Evolutionary conservation across 108 stramenopile species (phyloP).

Genomic region (Cyclotella atomus): DNA sequence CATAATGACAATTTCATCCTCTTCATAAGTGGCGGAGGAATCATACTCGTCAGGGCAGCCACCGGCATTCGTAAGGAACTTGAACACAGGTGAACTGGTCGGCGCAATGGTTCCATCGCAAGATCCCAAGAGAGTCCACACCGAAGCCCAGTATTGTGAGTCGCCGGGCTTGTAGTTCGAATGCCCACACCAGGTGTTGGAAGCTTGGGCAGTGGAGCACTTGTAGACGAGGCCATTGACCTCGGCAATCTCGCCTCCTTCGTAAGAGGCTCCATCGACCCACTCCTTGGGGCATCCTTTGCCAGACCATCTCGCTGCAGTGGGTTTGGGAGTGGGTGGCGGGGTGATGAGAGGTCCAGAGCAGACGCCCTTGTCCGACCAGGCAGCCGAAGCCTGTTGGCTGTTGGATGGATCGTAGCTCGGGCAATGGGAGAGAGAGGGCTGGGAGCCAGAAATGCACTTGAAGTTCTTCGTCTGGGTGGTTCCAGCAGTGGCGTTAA

Average conservation of each 20-base stretch:
- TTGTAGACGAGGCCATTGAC: background rate
- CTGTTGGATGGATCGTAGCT: background rate
- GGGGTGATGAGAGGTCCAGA: background rate
- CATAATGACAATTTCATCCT: slow-evolving; percentile 7
- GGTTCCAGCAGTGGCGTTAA: background rate
- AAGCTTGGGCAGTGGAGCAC: background rate
- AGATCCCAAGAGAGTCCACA: background rate
- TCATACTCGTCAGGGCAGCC: slow-evolving; percentile 3
- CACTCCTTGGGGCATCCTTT: background rate
- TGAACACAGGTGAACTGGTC: background rate
- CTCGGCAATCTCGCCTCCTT: background rate
- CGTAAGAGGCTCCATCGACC: background rate
- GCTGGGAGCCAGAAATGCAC: background rate
- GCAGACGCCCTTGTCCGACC: background rate
- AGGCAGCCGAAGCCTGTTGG: background rate
- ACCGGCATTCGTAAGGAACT: background rate
- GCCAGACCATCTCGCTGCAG: background rate
- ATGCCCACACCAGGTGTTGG: slow-evolving; percentile 4
- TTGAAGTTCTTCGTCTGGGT: background rate
- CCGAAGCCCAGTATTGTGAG: background rate
- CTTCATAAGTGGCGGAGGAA: background rate
- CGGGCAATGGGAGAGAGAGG: background rate
- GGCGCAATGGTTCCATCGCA: background rate
- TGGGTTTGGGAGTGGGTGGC: background rate
- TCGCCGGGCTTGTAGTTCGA: slow-evolving; percentile 1